Evolutionary conservation across 2,329 filamentous ascomycete species (phyloP), one percentile per base, ranked within the genome.

Genomic region (Hortaea werneckii): DNA sequence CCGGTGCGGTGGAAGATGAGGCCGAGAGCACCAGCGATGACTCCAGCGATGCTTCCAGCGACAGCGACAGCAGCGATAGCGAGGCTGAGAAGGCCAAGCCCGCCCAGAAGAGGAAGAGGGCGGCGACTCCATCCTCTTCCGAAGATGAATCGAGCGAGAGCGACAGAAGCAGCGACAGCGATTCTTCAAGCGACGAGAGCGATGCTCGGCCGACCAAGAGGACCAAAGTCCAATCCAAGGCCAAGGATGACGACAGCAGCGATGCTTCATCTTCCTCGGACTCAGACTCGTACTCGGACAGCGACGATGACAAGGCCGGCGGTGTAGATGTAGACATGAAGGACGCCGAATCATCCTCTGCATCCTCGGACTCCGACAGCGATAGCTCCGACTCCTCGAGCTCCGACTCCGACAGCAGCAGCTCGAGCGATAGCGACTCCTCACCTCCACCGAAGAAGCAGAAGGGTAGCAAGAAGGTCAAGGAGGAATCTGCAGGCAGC

Each of bases 181-280:
- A 58, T 40, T 49, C 49, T 40, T 48, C 45, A 12, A 46, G 45
- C 11, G 49, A 51, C 28, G 63, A 59, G 48, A 61, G 30, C 55
- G 61, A 63, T 29, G 51, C 48, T 28, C 50, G 53, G 27, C 57
- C 58, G 13, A 50, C 55, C 37, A 65, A 62, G 55, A 57, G 60
- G 46, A 45, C 50, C 46, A 59, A 63, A 42, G 47, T 50, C 20
- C 51, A 45, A 28, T 42, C 37, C 34, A 48, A 40, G 37, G 52
- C 37, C 34, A 45, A 46, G 42, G 44, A 41, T 44, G 54, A 45
- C 45, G 48, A 48, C 47, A 52, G 48, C 34, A 44, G 45, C 32
- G 34, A 43, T 9, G 37, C 37, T 5, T 45, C 42, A 20, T 20
- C 20, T 20, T 39, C 12, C 12, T 46, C 42, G 9, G 38, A 41